These are phyloP conservation scores for Ramaria sp. DNA, from an alignment of 768 basidiomycete species.

Conservation along the genomic window DNA sequence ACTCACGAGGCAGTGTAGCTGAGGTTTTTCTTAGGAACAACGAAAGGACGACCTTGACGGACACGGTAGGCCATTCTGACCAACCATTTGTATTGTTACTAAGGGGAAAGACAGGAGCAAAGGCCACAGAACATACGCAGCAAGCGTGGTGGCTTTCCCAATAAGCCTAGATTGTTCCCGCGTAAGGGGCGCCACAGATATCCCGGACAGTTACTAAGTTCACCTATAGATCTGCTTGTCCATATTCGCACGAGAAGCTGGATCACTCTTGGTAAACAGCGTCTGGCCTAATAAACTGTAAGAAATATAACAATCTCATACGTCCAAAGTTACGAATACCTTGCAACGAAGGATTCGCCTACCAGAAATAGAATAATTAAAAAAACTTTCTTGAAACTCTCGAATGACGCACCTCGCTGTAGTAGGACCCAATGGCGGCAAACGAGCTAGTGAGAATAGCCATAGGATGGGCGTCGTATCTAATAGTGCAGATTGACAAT, in stretches of 20 bases:
- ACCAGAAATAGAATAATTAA: not conserved
- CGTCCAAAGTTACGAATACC: slow-evolving; percentile 30
- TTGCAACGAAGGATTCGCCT: slow-evolving; percentile 73
- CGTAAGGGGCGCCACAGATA: not conserved
- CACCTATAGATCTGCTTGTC: slow-evolving; percentile 82
- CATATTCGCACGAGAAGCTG: slow-evolving; percentile 62
- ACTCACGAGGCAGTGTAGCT: slow-evolving; percentile 77
- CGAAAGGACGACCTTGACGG: slow-evolving; percentile 83
- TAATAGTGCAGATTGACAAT: slow-evolving; percentile 16
- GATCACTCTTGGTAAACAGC: slow-evolving; percentile 62
- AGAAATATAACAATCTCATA: not conserved
- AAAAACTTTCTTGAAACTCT: not conserved
- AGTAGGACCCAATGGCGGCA: slow-evolving; percentile 81
- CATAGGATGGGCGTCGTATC: slow-evolving; percentile 91
- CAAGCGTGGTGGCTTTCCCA: slow-evolving; percentile 81
- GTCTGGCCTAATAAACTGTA: slow-evolving; percentile 45
- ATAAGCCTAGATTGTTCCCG: slow-evolving; percentile 31
- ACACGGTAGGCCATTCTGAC: slow-evolving; percentile 85
- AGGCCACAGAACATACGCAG: slow-evolving; percentile 30
- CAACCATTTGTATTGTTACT: not conserved
- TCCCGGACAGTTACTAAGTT: not conserved
- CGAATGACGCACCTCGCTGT: slow-evolving; percentile 41
- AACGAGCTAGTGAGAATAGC: slow-evolving; percentile 81
- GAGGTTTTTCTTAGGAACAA: slow-evolving; percentile 69
- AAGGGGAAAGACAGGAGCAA: not conserved